A percentile compares a stretch with the other conserved stretches of the same genome.
phyloP scores from a whole-genome alignment of 495 filamentous ascomycete genomes.

The Aspergillus biplanus region DNA sequence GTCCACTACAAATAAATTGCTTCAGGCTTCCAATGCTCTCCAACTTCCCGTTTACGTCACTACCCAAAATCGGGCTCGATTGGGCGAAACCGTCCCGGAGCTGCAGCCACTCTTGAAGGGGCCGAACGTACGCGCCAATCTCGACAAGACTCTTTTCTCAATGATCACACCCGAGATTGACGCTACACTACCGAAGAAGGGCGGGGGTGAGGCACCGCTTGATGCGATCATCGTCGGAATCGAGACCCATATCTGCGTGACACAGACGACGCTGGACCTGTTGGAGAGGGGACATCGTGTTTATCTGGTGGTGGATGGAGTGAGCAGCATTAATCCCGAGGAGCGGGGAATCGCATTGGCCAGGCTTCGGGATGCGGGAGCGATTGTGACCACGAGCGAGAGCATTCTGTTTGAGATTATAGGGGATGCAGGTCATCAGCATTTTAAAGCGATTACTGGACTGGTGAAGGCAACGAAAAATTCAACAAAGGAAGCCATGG shows the following conservation, averaged over 20 bases:
- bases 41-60: conserved; percentile 79
- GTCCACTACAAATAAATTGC: conserved; percentile 46
- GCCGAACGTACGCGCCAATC: conserved; percentile 52
- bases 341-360: conserved; percentile 81
- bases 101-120: conserved; percentile 49
- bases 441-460: conserved; percentile 69
- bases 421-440: conserved; percentile 77
- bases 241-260: conserved; percentile 92
- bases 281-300: conserved; percentile 74
- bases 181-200: conserved; percentile 32
- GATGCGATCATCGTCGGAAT: conserved; percentile 71
- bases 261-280: conserved; percentile 87
- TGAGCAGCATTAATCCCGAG: conserved; percentile 79
- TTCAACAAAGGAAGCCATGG: conserved; percentile 66
- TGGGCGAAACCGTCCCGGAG: conserved; percentile 79
- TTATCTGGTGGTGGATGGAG: conserved; percentile 89
- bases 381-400: conserved; percentile 85
- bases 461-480: conserved; percentile 78
- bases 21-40: conserved; percentile 59
- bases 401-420: conserved; percentile 90
- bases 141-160: conserved; percentile 88
- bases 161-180: conserved; percentile 67
- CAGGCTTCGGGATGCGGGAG: conserved; percentile 75
- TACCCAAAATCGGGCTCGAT: conserved; percentile 75
- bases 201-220: conserved; percentile 15